Conservation (phyloP, 768 basidiomycete species). For the Pulveroboletus frians region DNA sequence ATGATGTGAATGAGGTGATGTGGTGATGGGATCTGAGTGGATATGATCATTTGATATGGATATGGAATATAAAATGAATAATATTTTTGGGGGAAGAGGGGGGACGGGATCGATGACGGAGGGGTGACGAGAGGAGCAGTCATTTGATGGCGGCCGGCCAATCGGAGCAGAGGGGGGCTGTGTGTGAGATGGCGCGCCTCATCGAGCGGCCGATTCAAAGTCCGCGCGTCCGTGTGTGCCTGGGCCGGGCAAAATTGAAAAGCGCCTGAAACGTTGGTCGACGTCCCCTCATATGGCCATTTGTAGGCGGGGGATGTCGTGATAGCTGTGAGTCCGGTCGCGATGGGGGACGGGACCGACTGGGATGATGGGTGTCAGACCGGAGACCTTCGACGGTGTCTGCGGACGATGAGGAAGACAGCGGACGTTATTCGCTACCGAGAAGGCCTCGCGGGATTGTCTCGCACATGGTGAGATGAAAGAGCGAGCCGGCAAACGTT, state of each 20-base stretch:
- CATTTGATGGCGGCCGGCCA: slow-evolving; percentile 14
- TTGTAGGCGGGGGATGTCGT: slow-evolving; percentile 11
- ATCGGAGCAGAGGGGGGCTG: slow-evolving; percentile 5
- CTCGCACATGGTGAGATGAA: slow-evolving; percentile 28
- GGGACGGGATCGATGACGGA: slow-evolving; percentile 12
- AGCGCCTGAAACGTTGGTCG: slow-evolving; percentile 29
- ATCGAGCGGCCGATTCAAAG: slow-evolving; percentile 18
- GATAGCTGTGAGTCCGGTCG: slow-evolving; percentile 18
- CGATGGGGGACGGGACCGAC: slow-evolving; percentile 17
- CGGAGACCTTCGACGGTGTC: slow-evolving; percentile 18
- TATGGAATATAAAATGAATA: slow-evolving; percentile 10
- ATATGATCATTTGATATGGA: slow-evolving; percentile 4
- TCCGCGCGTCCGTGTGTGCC: slow-evolving; percentile 27
- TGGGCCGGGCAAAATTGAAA: slow-evolving; percentile 23
- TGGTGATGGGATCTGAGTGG: slow-evolving; percentile 12
- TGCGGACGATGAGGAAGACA: neutral
- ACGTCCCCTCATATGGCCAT: slow-evolving; percentile 21
- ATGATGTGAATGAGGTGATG: slow-evolving; percentile 14
- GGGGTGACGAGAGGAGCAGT: slow-evolving; percentile 18
- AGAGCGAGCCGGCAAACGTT: slow-evolving; percentile 30
- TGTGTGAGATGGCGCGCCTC: slow-evolving; percentile 17
- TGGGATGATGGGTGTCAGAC: slow-evolving; percentile 7
- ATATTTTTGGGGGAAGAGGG: slow-evolving; percentile 1
- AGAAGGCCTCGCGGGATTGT: slow-evolving; percentile 29
- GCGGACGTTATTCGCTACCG: slow-evolving; percentile 36